These are phyloP conservation scores for Magnusiomyces sp. DNA, from an alignment of 1,139 yeast species.

Conservation along the genomic window DNA sequence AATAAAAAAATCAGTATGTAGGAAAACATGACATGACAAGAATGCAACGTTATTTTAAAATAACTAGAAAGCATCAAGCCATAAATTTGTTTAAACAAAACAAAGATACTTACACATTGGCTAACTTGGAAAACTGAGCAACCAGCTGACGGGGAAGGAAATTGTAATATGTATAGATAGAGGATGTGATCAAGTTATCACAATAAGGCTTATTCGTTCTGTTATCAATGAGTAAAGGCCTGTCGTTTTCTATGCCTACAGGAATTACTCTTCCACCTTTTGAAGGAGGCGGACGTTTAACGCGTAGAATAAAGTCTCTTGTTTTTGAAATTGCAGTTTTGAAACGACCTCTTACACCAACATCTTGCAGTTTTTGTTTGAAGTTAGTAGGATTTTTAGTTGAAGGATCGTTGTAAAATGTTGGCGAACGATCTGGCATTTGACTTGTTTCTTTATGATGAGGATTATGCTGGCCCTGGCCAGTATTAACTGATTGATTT, in stretches of 20 bases:
- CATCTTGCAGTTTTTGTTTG: slow-evolving; percentile 15
- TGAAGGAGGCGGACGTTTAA: slow-evolving; percentile 42
- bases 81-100: not conserved
- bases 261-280: slow-evolving; percentile 74
- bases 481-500: no score
- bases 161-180: slow-evolving; percentile 72
- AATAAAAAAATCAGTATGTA: not conserved
- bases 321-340: not conserved
- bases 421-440: no score
- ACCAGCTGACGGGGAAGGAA: slow-evolving; percentile 81
- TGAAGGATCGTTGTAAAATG: no score
- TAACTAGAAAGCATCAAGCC: not conserved
- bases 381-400: not conserved
- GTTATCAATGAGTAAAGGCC: slow-evolving; percentile 47
- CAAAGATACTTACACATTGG: slow-evolving; percentile 45
- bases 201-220: slow-evolving; percentile 56
- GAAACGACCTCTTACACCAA: slow-evolving; percentile 11
- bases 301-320: slow-evolving; percentile 36
- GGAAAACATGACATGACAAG: no score
- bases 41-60: not conserved
- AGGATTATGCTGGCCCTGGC: no score
- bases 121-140: slow-evolving; percentile 88
- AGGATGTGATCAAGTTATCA: slow-evolving; percentile 68
- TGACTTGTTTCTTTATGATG: no score
- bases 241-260: slow-evolving; percentile 31